These are phyloP conservation scores for Arachis monticola DNA, from an alignment of 331 rosid species.

Conservation along the genomic window DNA sequence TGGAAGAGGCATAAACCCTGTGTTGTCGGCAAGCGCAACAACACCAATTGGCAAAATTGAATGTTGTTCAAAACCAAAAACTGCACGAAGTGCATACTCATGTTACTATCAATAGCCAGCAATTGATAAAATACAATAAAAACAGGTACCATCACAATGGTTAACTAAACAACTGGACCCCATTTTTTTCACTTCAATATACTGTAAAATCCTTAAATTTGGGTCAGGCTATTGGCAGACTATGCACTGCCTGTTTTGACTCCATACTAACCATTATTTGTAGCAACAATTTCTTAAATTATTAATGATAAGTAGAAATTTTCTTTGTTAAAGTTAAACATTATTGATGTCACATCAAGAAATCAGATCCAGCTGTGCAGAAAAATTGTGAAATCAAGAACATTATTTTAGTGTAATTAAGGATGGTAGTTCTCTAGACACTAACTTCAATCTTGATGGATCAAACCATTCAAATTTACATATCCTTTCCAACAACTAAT, in stretches of 20 bases:
- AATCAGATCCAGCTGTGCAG: too few species aligned
- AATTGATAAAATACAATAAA: too few species aligned
- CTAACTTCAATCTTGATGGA: too few species aligned
- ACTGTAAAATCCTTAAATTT: not conserved
- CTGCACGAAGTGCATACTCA: slow-evolving; percentile 45
- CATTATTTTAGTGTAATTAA: too few species aligned
- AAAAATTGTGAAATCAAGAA: too few species aligned
- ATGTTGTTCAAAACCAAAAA: slow-evolving; percentile 88
- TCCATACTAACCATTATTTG: not conserved
- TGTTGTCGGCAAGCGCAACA: too few species aligned
- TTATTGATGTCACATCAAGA: not conserved
- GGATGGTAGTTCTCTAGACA: too few species aligned
- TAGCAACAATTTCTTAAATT: not conserved
- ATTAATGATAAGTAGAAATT: not conserved
- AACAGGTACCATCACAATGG: too few species aligned
- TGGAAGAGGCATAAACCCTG: too few species aligned
- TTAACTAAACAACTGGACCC: not conserved
- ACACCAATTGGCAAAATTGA: slow-evolving; percentile 68
- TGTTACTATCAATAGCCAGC: slow-evolving; percentile 8
- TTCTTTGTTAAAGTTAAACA: not conserved
- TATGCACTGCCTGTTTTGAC: too few species aligned
- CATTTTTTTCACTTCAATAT: not conserved
- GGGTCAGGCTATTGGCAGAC: not conserved
- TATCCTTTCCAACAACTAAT: too few species aligned
- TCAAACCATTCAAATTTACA: too few species aligned